Evolutionary conservation across 1,139 yeast species (phyloP).

Genomic region (Sporopachydermia cereana): DNA sequence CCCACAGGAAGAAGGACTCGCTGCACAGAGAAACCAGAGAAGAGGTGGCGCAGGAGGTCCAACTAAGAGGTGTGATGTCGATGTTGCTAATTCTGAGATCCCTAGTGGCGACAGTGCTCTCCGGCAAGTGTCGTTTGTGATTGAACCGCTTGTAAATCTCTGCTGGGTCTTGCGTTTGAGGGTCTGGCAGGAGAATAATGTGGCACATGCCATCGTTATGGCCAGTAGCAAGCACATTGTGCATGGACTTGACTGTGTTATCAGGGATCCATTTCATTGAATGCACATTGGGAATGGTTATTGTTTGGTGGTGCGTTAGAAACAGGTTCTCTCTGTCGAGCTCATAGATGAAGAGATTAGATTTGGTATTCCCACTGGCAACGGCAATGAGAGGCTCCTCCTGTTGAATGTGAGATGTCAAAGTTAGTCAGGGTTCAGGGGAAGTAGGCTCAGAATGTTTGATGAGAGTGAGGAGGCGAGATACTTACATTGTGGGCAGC

Average conservation of each 20-base stretch:
- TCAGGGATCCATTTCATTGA: conserved; percentile 52
- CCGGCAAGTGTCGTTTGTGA: conserved; percentile 46
- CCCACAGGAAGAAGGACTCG: conserved; percentile 63
- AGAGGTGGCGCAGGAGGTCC: conserved; percentile 32
- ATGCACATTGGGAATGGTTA: conserved; percentile 56
- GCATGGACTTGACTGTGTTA: conserved; percentile 21
- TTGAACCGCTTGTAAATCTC: conserved; percentile 66
- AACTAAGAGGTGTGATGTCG: conserved; percentile 25
- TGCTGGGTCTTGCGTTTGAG: conserved; percentile 42
- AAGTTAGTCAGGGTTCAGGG: neutral
- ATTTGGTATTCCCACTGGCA: conserved; percentile 42
- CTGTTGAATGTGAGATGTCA: neutral
- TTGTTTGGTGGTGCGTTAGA: conserved; percentile 65
- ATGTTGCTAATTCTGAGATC: conserved; percentile 27
- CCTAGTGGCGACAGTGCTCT: conserved; percentile 12
- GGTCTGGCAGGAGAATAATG: conserved; percentile 53
- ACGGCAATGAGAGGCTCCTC: conserved; percentile 43
- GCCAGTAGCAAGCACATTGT: conserved; percentile 46
- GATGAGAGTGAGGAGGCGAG: neutral
- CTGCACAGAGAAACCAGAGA: conserved; percentile 47
- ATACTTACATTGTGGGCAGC: conserved; percentile 28
- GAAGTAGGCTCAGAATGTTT: neutral
- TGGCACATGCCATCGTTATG: conserved; percentile 62
- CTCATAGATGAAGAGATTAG: conserved; percentile 57
- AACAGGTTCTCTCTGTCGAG: conserved; percentile 31